These are phyloP conservation scores for Fistulinella cinereoalba DNA, from an alignment of 1,284 basidiomycete genomes.

Conservation along the genomic window DNA sequence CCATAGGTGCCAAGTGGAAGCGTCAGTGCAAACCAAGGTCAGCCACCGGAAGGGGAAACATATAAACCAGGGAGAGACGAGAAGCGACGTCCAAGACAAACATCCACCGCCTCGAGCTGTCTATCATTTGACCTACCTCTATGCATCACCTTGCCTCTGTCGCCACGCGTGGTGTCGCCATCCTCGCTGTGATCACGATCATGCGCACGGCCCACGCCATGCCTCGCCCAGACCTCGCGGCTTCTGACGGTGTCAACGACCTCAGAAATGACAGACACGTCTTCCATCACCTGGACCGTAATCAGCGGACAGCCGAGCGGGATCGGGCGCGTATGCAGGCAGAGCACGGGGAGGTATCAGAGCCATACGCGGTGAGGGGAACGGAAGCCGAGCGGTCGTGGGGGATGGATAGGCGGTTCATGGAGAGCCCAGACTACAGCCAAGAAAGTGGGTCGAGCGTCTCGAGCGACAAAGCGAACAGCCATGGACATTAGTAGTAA, in stretches of 20 bases:
- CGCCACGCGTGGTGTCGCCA: constrained; percentile 22
- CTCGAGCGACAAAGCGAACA: constrained; percentile 4
- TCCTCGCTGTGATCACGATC: constrained; percentile 28
- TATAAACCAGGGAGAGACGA: constrained; percentile 18
- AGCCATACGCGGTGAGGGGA: not conserved
- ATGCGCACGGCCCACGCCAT: constrained; percentile 19
- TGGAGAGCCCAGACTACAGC: constrained; percentile 31
- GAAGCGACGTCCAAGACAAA: not conserved
- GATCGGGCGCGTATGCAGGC: constrained; percentile 6
- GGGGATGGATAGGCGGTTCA: constrained; percentile 17
- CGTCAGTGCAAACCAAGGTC: constrained; percentile 7
- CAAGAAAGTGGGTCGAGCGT: constrained; percentile 8
- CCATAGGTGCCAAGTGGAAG: no score
- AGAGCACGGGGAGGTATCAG: constrained; percentile 2
- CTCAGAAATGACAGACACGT: constrained; percentile 23
- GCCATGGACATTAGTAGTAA: not conserved
- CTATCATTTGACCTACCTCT: constrained; percentile 8
- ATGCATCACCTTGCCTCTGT: constrained; percentile 25
- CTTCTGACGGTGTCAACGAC: constrained; percentile 15
- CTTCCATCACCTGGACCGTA: constrained; percentile 35
- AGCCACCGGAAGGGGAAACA: constrained; percentile 17
- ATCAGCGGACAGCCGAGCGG: constrained; percentile 22
- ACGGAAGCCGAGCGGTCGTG: not conserved
- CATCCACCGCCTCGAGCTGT: not conserved
- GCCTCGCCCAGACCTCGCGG: constrained; percentile 25